Conservation (phyloP, 768 basidiomycete species). For the Mycena galericulata region DNA sequence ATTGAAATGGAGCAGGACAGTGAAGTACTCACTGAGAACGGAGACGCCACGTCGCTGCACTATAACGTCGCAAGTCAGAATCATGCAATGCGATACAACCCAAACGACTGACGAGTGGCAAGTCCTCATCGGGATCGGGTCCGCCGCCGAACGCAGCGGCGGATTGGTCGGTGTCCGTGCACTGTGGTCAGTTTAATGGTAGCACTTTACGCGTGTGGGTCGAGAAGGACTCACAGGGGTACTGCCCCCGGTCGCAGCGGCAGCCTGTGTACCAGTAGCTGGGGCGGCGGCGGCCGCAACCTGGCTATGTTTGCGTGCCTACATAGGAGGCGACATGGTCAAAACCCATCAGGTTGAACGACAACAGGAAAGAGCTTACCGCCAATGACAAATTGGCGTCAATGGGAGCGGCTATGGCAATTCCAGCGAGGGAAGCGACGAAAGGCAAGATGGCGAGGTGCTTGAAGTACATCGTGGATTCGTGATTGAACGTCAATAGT, state of each 20-base stretch:
- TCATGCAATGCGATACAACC: neutral
- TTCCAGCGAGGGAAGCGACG: neutral
- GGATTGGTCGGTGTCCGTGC: neutral
- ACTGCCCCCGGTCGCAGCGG: neutral
- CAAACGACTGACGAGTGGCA: neutral
- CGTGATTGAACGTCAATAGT: neutral
- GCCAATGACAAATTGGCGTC: neutral
- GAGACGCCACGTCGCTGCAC: constrained; percentile 1
- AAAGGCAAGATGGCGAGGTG: neutral
- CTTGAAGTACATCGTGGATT: neutral
- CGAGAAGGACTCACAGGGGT: neutral
- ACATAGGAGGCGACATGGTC: neutral
- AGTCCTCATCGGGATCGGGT: neutral
- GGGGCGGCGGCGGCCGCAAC: neutral
- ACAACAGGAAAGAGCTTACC: constrained; percentile 1
- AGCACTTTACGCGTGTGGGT: neutral
- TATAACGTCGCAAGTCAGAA: neutral
- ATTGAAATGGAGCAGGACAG: neutral
- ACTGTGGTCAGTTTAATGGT: neutral
- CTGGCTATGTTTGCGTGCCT: neutral
- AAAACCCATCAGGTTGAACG: neutral
- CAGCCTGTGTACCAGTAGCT: neutral
- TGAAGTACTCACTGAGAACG: neutral
- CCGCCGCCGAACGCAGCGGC: neutral
- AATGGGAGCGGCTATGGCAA: neutral